Evolutionary conservation across 2,329 filamentous ascomycete species (phyloP).

Genomic region (Trichoderma koningiopsis): DNA sequence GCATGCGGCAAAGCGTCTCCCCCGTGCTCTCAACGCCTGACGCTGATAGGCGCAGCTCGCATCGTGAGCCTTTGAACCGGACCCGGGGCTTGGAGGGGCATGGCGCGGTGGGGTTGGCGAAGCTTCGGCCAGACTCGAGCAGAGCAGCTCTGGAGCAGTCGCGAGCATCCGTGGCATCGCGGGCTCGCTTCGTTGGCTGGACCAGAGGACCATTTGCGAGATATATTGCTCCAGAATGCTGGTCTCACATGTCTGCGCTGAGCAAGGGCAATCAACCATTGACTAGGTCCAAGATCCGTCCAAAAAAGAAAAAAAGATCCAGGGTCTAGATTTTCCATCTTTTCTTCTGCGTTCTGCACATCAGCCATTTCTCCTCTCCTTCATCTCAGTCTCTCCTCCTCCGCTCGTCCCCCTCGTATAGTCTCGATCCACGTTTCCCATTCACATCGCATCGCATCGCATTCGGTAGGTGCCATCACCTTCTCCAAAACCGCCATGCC

Average conservation of each 20-base stretch:
- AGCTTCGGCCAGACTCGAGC: conserved; percentile 14
- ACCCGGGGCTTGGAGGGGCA: conserved; percentile 5
- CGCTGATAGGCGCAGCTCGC: conserved; percentile 22
- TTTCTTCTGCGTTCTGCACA: neutral
- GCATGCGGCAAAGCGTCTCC: conserved; percentile 16
- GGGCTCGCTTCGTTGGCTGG: conserved; percentile 19
- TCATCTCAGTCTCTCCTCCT: neutral
- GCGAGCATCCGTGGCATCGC: conserved; percentile 20
- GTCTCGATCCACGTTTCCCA: neutral
- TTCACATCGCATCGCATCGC: neutral
- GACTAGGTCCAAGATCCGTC: neutral
- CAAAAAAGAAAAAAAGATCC: neutral
- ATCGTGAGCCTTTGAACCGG: neutral
- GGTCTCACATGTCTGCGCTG: neutral
- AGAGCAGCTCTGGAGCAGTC: conserved; percentile 12
- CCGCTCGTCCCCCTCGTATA: no score
- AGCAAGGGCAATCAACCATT: neutral
- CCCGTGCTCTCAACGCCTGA: conserved; percentile 22
- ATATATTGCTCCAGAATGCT: neutral
- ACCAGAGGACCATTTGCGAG: neutral
- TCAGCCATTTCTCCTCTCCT: neutral
- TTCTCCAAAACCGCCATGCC: neutral
- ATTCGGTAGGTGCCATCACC: conserved; percentile 4
- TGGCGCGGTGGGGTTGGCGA: conserved; percentile 11
- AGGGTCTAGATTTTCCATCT: neutral